A percentile compares a stretch with the other conserved stretches of the same genome.
Evolutionary conservation across 169 alveolate species (phyloP).

Genomic region (Plasmodium inui): DNA sequence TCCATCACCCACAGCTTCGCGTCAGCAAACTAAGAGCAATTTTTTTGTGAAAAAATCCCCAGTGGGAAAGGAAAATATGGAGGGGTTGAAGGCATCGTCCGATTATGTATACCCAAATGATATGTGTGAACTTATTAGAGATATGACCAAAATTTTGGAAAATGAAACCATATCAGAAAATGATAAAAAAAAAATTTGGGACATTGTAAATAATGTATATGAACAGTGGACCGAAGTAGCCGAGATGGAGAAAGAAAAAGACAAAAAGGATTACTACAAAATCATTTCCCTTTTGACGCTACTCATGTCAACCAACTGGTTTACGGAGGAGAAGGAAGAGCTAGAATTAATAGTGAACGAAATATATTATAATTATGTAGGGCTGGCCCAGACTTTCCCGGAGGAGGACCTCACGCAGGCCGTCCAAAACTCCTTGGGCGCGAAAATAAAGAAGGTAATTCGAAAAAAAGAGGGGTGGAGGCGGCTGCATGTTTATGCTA

Average conservation of each 20-base stretch:
- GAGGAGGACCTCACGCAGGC: constrained; percentile 36
- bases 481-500: background rate
- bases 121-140: constrained; percentile 50
- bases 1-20: background rate
- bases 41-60: background rate
- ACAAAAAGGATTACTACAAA: constrained; percentile 51
- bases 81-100: constrained; percentile 9
- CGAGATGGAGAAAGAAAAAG: constrained; percentile 48
- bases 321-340: constrained; percentile 56
- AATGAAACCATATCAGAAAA: constrained; percentile 19
- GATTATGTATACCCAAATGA: constrained; percentile 52
- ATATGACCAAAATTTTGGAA: constrained; percentile 18
- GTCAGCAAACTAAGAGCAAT: background rate
- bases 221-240: constrained; percentile 45
- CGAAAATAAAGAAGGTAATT: constrained; percentile 45
- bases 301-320: constrained; percentile 58
- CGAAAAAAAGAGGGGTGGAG: background rate
- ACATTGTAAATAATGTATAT: constrained; percentile 34
- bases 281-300: constrained; percentile 33
- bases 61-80: constrained; percentile 11
- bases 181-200: constrained; percentile 45
- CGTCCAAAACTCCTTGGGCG: constrained; percentile 44
- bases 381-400: constrained; percentile 18
- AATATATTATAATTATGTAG: constrained; percentile 39
- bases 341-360: constrained; percentile 40